Percentiles rank a stretch among this genome's conserved stretches.
These are phyloP conservation scores for Gyrodon lividus DNA, from an alignment of 768 basidiomycete species.

Conservation along the genomic window DNA sequence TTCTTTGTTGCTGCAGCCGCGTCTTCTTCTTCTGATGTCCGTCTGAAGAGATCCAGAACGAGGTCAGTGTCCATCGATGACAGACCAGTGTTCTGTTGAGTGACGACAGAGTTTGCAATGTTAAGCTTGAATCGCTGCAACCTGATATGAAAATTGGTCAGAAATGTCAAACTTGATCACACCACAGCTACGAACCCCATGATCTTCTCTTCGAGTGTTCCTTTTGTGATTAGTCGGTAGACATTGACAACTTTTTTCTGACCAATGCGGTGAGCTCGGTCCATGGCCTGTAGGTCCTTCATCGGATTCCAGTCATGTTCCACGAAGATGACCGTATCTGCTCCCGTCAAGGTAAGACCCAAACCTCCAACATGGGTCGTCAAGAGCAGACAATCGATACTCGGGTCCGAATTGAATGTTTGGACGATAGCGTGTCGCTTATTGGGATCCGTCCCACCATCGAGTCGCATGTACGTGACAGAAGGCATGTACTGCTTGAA, in stretches of 20 bases:
- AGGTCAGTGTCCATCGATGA: slow-evolving; percentile 97
- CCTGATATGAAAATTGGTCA: slow-evolving; percentile 40
- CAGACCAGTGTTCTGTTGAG: slow-evolving; percentile 93
- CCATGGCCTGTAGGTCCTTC: slow-evolving; percentile 99
- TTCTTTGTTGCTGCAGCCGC: slow-evolving; percentile 51
- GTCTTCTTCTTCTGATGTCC: slow-evolving; percentile 76
- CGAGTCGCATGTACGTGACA: slow-evolving; percentile 97
- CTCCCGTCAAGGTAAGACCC: slow-evolving; percentile 93
- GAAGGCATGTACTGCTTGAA: slow-evolving; percentile 93
- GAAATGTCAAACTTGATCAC: background rate
- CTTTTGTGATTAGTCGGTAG: slow-evolving; percentile 94
- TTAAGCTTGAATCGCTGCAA: slow-evolving; percentile 99
- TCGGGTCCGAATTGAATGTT: slow-evolving; percentile 97
- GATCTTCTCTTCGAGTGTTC: slow-evolving; percentile 97
- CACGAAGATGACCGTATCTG: slow-evolving; percentile 98
- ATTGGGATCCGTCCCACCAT: slow-evolving; percentile 86
- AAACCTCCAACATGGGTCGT: slow-evolving; percentile 98
- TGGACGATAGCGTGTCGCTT: slow-evolving; percentile 97
- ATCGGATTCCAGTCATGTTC: slow-evolving; percentile 99
- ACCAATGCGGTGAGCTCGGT: slow-evolving; percentile 95
- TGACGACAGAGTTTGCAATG: slow-evolving; percentile 94
- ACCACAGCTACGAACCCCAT: slow-evolving; percentile 76
- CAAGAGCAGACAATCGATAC: slow-evolving; percentile 92
- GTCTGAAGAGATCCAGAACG: slow-evolving; percentile 89
- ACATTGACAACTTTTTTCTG: slow-evolving; percentile 99